Conservation (phyloP, 768 basidiomycete genomes). For the Podaxis carcinomalis region DNA sequence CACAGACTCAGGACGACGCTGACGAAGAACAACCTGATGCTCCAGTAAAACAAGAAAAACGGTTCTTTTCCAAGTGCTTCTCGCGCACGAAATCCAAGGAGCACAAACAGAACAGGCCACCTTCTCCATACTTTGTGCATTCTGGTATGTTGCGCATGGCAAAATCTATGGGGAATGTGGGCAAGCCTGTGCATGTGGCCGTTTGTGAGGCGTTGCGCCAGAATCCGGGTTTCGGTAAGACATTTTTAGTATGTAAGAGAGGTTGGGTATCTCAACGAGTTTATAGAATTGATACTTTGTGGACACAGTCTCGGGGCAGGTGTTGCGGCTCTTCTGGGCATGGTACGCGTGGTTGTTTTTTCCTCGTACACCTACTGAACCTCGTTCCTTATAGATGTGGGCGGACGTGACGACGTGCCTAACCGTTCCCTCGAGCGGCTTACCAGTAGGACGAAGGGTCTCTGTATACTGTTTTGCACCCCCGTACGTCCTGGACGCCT, state of each 20-base stretch:
- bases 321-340: slow-evolving; percentile 67
- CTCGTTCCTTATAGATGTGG: slow-evolving; percentile 65
- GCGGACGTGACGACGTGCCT: slow-evolving; percentile 75
- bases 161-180: slow-evolving; percentile 68
- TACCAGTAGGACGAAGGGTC: slow-evolving; percentile 62
- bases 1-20: slow-evolving; percentile 25
- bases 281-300: slow-evolving; percentile 64
- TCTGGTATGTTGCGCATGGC: slow-evolving; percentile 81
- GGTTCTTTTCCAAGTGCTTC: slow-evolving; percentile 31
- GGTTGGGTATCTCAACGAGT: background rate
- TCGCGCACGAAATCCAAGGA: slow-evolving; percentile 18
- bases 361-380: background rate
- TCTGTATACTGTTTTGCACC: slow-evolving; percentile 79
- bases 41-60: slow-evolving; percentile 17
- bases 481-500: slow-evolving; percentile 44
- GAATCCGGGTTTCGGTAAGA: slow-evolving; percentile 72
- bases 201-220: slow-evolving; percentile 63
- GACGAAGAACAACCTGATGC: background rate
- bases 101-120: slow-evolving; percentile 9
- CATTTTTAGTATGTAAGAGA: background rate
- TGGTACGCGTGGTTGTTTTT: slow-evolving; percentile 40
- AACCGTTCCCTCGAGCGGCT: slow-evolving; percentile 62
- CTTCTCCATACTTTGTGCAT: slow-evolving; percentile 59
- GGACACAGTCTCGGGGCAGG: slow-evolving; percentile 86
- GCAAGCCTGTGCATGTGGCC: slow-evolving; percentile 74